These are phyloP conservation scores for Inga leiocalycina DNA, from an alignment of 306 rosid genomes.

Conservation along the genomic window DNA sequence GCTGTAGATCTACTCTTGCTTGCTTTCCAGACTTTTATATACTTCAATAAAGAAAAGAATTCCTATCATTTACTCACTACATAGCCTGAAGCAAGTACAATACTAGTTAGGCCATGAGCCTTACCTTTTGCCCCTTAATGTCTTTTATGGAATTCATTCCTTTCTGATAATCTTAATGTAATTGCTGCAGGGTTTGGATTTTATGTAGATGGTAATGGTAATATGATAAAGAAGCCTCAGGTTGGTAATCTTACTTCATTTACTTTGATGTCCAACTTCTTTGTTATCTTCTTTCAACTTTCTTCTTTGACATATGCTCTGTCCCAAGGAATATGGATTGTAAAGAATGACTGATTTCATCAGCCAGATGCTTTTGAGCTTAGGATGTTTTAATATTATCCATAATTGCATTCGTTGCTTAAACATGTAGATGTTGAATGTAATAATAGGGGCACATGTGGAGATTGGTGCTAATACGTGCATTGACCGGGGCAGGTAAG, in stretches of 20 bases:
- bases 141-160: constrained; percentile 17
- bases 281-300: neutral
- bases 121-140: neutral
- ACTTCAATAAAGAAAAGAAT: neutral
- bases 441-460: constrained; percentile 67
- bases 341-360: neutral
- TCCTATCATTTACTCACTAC: constrained; percentile 3
- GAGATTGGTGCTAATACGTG: constrained; percentile 95
- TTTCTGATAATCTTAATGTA: constrained; percentile 12
- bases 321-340: neutral
- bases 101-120: neutral
- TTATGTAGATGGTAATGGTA: constrained; percentile 71
- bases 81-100: constrained; percentile 17
- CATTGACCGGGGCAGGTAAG: constrained; percentile 93
- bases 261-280: neutral
- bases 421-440: constrained; percentile 69
- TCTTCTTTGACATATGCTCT: neutral
- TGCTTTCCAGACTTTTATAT: constrained; percentile 8
- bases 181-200: constrained; percentile 81
- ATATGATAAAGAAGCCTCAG: constrained; percentile 88
- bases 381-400: neutral
- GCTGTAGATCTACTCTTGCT: constrained; percentile 26
- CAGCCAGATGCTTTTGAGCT: neutral
- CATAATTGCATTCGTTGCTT: constrained; percentile 32
- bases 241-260: constrained; percentile 45